Percentiles rank a stretch among this genome's conserved stretches.
These are phyloP conservation scores for Candida tropicalis DNA, from an alignment of 1,139 yeast genomes.

Conservation along the genomic window DNA sequence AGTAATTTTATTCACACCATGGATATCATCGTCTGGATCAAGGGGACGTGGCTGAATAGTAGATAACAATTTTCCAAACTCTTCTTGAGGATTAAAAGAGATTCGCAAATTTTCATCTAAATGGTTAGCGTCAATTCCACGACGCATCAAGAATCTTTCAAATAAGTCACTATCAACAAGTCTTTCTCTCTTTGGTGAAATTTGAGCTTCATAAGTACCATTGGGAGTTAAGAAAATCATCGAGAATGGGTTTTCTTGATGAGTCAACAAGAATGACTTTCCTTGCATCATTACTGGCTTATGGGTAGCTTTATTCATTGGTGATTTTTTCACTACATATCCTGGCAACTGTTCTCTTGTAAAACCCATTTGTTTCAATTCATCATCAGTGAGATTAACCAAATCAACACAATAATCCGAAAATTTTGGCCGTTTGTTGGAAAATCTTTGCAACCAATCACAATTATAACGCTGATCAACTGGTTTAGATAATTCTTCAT, in stretches of 20 bases:
- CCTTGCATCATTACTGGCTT: constrained; percentile 42
- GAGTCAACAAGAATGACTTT: constrained; percentile 47
- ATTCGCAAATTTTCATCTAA: constrained; percentile 16
- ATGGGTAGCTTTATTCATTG: constrained; percentile 33
- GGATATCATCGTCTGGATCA: constrained; percentile 22
- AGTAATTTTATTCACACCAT: constrained; percentile 20
- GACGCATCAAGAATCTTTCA: constrained; percentile 25
- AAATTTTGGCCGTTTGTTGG: constrained; percentile 28
- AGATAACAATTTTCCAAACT: constrained; percentile 17
- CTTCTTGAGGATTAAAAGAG: constrained; percentile 21
- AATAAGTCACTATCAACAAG: constrained; percentile 30
- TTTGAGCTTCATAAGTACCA: constrained; percentile 34
- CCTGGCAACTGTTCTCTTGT: constrained; percentile 37
- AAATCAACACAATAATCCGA: constrained; percentile 23
- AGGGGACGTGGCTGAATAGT: constrained; percentile 23
- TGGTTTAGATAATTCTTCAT: constrained; percentile 42
- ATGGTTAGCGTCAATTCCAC: constrained; percentile 21
- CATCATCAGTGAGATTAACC: constrained; percentile 17
- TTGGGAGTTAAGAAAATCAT: constrained; percentile 27
- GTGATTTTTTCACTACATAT: constrained; percentile 39
- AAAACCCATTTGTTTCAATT: constrained; percentile 16
- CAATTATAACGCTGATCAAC: constrained; percentile 40
- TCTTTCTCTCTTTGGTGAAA: constrained; percentile 19
- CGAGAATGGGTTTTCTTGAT: constrained; percentile 34
- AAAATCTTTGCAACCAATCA: constrained; percentile 26